These are phyloP conservation scores for Coccomyxa sp. DNA, from an alignment of 139 green algal species.

Conservation along the genomic window DNA sequence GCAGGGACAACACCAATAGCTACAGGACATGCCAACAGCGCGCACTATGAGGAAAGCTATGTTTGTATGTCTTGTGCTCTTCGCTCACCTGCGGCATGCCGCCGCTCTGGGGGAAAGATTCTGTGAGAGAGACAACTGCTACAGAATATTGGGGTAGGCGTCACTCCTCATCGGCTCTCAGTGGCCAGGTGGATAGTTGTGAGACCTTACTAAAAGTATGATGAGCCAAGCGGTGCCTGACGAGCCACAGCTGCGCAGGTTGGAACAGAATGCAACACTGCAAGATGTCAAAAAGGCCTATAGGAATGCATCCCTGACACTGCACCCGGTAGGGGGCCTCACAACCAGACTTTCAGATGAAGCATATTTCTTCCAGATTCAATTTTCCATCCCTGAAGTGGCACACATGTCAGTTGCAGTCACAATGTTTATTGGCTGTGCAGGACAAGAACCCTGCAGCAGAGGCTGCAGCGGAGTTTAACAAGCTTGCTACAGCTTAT, in stretches of 20 bases:
- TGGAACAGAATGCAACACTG: background rate
- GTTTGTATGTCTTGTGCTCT: too few relatives aligned
- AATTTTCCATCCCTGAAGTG: too few relatives aligned
- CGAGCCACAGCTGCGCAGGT: background rate
- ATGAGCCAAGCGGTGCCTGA: background rate
- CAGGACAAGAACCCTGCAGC: background rate
- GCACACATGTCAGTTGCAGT: too few relatives aligned
- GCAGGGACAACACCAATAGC: too few relatives aligned
- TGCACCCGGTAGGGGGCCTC: background rate
- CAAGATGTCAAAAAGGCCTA: background rate
- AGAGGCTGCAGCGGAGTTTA: background rate
- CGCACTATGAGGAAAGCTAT: too few relatives aligned
- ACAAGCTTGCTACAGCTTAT: background rate
- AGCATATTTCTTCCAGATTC: too few relatives aligned
- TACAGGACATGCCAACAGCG: too few relatives aligned
- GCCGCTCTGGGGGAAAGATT: background rate
- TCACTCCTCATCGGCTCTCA: too few relatives aligned
- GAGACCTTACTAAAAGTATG: too few relatives aligned
- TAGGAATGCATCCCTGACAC: background rate
- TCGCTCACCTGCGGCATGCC: too few relatives aligned
- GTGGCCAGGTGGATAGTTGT: too few relatives aligned
- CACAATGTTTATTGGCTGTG: background rate
- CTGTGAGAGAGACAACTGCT: background rate
- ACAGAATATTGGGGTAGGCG: background rate
- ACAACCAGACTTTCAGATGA: too few relatives aligned